phyloP scores from a whole-genome alignment of 2,329 filamentous ascomycete species.

The Chrysoporthe austroafricana region DNA sequence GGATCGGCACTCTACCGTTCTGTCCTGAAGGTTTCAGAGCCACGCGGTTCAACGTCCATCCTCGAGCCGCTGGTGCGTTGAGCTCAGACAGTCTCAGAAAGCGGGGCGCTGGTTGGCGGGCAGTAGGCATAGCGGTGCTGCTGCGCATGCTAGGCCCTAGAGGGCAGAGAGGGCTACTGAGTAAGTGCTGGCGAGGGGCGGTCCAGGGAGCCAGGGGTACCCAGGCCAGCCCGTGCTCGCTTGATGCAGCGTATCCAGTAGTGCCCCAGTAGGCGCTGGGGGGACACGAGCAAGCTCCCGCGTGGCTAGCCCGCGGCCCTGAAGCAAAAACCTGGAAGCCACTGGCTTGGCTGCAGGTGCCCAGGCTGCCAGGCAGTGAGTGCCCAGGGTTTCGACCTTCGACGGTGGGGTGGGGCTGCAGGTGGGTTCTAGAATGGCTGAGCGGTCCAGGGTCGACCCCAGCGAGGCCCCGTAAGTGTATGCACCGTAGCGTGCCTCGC shows the following conservation, averaged over 20 bases:
- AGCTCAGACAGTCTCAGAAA: not conserved
- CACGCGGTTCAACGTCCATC: not conserved
- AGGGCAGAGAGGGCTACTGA: not conserved
- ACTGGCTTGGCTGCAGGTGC: not conserved
- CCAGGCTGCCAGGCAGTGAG: too few species aligned
- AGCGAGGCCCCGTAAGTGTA: not conserved
- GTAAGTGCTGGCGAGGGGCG: too few species aligned
- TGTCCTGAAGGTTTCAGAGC: not conserved
- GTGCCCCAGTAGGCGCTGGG: too few species aligned
- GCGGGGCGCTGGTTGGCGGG: not conserved
- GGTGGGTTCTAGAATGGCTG: constrained; percentile 7
- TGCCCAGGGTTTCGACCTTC: not conserved
- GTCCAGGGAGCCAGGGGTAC: not conserved
- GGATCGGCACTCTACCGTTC: not conserved
- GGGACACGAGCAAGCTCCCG: not conserved
- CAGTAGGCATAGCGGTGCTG: not conserved
- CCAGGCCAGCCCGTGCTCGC: not conserved
- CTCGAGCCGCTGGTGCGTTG: not conserved
- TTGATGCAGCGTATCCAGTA: too few species aligned
- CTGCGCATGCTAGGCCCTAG: not conserved
- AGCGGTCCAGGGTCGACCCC: not conserved
- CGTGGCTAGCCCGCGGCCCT: too few species aligned
- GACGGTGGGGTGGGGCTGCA: not conserved
- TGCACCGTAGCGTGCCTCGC: too few species aligned
- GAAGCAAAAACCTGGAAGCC: too few species aligned